phyloP scores from a whole-genome alignment of 23 red algal species.

The Gracilaria domingensis region DNA sequence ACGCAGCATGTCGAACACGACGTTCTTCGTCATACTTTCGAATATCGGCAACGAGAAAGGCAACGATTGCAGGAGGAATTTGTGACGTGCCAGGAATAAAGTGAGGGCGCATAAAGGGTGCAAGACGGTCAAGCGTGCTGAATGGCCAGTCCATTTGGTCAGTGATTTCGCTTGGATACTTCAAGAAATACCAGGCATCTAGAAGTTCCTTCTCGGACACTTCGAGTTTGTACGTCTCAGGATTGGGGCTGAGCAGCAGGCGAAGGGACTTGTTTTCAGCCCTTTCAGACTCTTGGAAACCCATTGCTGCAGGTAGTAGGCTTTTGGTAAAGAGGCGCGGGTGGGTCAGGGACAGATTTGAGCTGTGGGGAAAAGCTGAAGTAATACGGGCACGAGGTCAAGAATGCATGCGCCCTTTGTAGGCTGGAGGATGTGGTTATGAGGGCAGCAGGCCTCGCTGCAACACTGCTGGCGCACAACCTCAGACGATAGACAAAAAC shows the following conservation, averaged over 20 bases:
- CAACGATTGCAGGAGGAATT: constrained; percentile 1
- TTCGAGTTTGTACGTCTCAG: not conserved
- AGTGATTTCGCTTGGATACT: constrained; percentile 27
- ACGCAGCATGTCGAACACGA: constrained; percentile 1
- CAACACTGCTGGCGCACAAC: too few relatives aligned
- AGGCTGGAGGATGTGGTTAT: too few relatives aligned
- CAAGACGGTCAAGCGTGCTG: not conserved
- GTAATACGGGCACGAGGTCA: too few relatives aligned
- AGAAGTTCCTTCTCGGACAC: not conserved
- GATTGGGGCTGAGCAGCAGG: not conserved
- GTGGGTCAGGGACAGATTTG: too few relatives aligned
- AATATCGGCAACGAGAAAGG: constrained; percentile 13
- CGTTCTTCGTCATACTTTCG: constrained; percentile 6
- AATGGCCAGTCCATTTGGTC: constrained; percentile 25
- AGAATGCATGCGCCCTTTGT: too few relatives aligned
- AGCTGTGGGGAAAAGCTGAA: too few relatives aligned
- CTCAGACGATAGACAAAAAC: too few relatives aligned
- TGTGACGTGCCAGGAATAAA: too few relatives aligned
- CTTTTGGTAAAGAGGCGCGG: not conserved
- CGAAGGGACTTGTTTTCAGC: constrained; percentile 10
- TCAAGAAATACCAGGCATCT: constrained; percentile 22
- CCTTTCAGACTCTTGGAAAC: constrained; percentile 1
- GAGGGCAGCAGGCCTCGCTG: too few relatives aligned
- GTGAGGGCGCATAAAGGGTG: not conserved
- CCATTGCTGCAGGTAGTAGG: not conserved